A percentile compares a stretch with the other conserved stretches of the same genome.
These are phyloP conservation scores for Alternaria sp. DNA, from an alignment of 2,329 filamentous ascomycete species.

Conservation along the genomic window DNA sequence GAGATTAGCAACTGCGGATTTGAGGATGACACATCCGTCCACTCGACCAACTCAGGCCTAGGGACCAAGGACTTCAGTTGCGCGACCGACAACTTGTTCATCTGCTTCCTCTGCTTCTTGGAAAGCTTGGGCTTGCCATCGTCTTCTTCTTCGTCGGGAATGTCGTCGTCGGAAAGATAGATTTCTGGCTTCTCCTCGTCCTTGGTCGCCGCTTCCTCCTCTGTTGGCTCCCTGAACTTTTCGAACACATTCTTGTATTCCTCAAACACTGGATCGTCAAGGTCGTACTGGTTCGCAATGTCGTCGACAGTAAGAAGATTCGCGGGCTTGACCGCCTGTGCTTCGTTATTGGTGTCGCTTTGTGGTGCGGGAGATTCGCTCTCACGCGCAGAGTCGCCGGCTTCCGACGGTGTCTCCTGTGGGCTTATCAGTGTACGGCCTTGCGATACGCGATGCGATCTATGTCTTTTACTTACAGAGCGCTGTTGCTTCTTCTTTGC, in stretches of 20 bases:
- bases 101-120: constrained; percentile 92
- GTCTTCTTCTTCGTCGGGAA: constrained; percentile 85
- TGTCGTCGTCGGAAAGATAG: constrained; percentile 82
- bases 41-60: constrained; percentile 94
- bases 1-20: constrained; percentile 90
- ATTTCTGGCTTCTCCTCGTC: constrained; percentile 79
- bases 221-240: constrained; percentile 69
- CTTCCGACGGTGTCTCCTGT: constrained; percentile 50
- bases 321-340: constrained; percentile 57
- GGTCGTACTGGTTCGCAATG: constrained; percentile 61
- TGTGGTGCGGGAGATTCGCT: constrained; percentile 51
- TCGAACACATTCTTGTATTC: constrained; percentile 84
- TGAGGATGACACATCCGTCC: constrained; percentile 92
- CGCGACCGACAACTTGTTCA: constrained; percentile 91
- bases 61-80: constrained; percentile 91
- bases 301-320: constrained; percentile 45
- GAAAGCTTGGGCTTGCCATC: constrained; percentile 75
- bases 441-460: not conserved
- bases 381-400: constrained; percentile 46
- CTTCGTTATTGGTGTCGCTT: constrained; percentile 47
- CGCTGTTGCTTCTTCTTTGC: constrained; percentile 95
- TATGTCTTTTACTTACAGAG: constrained; percentile 54
- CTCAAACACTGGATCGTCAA: constrained; percentile 79
- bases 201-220: constrained; percentile 65
- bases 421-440: constrained; percentile 28